Evolutionary conservation across 2,329 filamentous ascomycete genomes (phyloP).

Genomic region (Fusarium caatingaense): DNA sequence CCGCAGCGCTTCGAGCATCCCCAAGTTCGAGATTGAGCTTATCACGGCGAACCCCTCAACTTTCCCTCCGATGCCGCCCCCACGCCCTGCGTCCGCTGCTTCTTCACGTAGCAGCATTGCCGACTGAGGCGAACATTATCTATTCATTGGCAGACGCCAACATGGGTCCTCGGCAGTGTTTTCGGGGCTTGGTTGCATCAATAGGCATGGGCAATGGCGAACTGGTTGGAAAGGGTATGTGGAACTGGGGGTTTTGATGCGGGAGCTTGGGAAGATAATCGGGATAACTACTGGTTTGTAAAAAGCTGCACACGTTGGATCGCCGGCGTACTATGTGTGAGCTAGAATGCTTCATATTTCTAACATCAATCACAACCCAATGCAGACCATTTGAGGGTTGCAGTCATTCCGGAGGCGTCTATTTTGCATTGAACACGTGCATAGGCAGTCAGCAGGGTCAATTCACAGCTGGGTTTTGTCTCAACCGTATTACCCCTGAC

Average conservation of each 20-base stretch:
- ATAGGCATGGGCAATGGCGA: constrained; percentile 3
- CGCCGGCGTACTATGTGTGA: neutral
- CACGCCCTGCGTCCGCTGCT: constrained; percentile 28
- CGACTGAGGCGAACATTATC: constrained; percentile 2
- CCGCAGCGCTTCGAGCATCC: constrained; percentile 30
- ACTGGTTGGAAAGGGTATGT: neutral
- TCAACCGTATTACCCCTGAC: constrained; percentile 25
- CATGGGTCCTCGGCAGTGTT: neutral
- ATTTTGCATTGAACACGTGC: neutral
- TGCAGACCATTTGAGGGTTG: neutral
- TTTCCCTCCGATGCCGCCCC: constrained; percentile 29
- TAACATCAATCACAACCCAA: neutral
- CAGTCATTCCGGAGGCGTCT: neutral
- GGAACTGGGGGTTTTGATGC: neutral
- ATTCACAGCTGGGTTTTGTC: neutral
- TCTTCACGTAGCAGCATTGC: constrained; percentile 30
- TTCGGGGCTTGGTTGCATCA: neutral
- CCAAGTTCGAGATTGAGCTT: constrained; percentile 42
- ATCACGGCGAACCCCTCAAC: neutral
- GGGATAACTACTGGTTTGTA: neutral
- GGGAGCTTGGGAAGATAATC: constrained; percentile 8
- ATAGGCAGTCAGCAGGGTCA: neutral
- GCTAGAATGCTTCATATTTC: neutral
- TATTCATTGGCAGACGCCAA: neutral
- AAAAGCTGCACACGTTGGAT: constrained; percentile 1